These are phyloP conservation scores for Phylloporus rhodoxanthus DNA, from an alignment of 768 basidiomycete species.

Conservation along the genomic window DNA sequence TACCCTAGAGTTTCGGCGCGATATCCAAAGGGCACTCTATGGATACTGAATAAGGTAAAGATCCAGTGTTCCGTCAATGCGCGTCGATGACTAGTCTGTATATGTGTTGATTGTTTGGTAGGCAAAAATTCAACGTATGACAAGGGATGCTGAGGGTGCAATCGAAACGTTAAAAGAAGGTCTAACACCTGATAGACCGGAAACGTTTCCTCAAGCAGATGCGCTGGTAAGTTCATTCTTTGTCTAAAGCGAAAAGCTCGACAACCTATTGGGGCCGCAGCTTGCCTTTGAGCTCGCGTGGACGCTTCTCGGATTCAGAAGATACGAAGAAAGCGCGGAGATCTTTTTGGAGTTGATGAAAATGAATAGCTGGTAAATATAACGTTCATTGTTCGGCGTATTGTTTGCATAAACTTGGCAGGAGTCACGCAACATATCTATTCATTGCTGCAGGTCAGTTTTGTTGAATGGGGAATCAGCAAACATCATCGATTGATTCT, in stretches of 20 bases:
- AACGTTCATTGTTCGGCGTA: background rate
- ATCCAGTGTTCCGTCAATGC: background rate
- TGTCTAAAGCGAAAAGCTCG: background rate
- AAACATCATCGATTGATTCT: background rate
- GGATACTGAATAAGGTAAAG: conserved; percentile 65
- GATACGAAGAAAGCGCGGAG: conserved; percentile 64
- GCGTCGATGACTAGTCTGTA: background rate
- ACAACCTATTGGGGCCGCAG: conserved; percentile 28
- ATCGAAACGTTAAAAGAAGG: conserved; percentile 57
- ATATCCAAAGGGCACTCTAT: conserved; percentile 64
- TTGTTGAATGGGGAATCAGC: background rate
- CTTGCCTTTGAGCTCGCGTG: conserved; percentile 75
- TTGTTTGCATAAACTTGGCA: conserved; percentile 18
- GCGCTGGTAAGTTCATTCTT: conserved; percentile 42
- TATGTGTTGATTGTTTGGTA: conserved; percentile 18
- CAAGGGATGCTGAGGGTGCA: conserved; percentile 55
- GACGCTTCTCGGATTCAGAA: conserved; percentile 58
- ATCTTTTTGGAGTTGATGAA: conserved; percentile 58
- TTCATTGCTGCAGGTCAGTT: conserved; percentile 62
- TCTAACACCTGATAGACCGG: conserved; percentile 43
- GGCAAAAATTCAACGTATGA: conserved; percentile 77
- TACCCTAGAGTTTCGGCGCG: conserved; percentile 42
- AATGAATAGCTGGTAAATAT: conserved; percentile 60
- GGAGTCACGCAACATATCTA: conserved; percentile 77
- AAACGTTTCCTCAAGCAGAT: conserved; percentile 67